A percentile compares a stretch with the other conserved stretches of the same genome.
Conservation (phyloP, 352 stramenopile species). For the Phytophthora hybrid region DNA sequence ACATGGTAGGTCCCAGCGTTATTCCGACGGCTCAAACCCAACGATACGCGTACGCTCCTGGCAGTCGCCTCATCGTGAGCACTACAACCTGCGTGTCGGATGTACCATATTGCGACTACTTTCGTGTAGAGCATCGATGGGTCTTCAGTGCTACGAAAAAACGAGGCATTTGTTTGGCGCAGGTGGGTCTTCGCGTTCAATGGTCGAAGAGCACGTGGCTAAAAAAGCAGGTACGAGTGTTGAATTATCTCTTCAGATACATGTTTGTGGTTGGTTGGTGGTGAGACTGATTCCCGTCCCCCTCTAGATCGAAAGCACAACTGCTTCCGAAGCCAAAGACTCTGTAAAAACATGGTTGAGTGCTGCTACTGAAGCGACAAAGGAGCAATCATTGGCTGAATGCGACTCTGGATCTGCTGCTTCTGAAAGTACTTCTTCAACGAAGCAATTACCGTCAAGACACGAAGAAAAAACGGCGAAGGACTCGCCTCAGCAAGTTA, state of each 20-base stretch:
- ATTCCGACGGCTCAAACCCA: slow-evolving; percentile 83
- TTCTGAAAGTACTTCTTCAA: neutral
- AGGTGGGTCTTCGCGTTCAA: slow-evolving; percentile 77
- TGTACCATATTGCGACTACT: slow-evolving; percentile 89
- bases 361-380: slow-evolving; percentile 50
- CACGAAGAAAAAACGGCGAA: slow-evolving; percentile 11
- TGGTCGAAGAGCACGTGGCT: slow-evolving; percentile 89
- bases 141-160: slow-evolving; percentile 74
- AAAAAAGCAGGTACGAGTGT: slow-evolving; percentile 81
- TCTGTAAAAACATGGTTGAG: slow-evolving; percentile 53
- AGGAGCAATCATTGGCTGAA: slow-evolving; percentile 5
- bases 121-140: slow-evolving; percentile 87
- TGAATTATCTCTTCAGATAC: neutral
- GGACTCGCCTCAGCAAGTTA: neutral
- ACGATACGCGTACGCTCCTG: slow-evolving; percentile 61
- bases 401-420: neutral
- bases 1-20: slow-evolving; percentile 82
- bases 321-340: slow-evolving; percentile 77
- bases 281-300: neutral
- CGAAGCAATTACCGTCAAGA: neutral
- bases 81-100: slow-evolving; percentile 79
- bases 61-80: slow-evolving; percentile 68
- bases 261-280: neutral
- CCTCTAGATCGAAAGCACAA: slow-evolving; percentile 79
- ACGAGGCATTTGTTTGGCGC: slow-evolving; percentile 46